Percentiles rank a stretch among this genome's conserved stretches.
Evolutionary conservation across 768 basidiomycete genomes (phyloP).

Genomic region (Phylloporus arenicola): DNA sequence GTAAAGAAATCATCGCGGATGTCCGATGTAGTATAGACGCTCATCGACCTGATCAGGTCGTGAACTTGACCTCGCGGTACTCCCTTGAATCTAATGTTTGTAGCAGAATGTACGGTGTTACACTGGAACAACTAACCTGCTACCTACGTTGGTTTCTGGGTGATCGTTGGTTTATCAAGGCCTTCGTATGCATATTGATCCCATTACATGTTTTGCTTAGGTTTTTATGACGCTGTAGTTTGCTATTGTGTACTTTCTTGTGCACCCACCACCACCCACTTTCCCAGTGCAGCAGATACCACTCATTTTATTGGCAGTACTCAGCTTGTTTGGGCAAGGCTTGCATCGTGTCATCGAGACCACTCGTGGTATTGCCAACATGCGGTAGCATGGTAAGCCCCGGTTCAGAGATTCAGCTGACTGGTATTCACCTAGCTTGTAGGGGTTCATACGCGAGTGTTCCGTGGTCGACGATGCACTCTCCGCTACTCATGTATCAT

Average conservation of each 20-base stretch:
- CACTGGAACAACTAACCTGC: slow-evolving; percentile 7
- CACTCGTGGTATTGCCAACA: background rate
- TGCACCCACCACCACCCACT: background rate
- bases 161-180: slow-evolving; percentile 1
- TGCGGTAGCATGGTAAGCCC: background rate
- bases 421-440: background rate
- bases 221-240: slow-evolving; percentile 4
- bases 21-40: background rate
- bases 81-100: background rate
- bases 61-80: background rate
- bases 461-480: background rate
- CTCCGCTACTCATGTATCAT: background rate
- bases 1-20: background rate
- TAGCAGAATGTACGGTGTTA: slow-evolving; percentile 10
- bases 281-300: slow-evolving; percentile 7
- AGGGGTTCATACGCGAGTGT: slow-evolving; percentile 10
- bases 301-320: background rate
- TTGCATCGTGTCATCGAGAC: slow-evolving; percentile 2
- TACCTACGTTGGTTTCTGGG: slow-evolving; percentile 11
- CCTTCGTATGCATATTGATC: background rate
- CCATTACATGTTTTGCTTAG: background rate
- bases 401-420: background rate
- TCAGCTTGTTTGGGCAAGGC: background rate
- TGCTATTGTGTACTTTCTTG: background rate
- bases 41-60: slow-evolving; percentile 1